These are phyloP conservation scores for Sarocladiaceae sp. DNA, from an alignment of 2,329 filamentous ascomycete genomes.

Conservation along the genomic window DNA sequence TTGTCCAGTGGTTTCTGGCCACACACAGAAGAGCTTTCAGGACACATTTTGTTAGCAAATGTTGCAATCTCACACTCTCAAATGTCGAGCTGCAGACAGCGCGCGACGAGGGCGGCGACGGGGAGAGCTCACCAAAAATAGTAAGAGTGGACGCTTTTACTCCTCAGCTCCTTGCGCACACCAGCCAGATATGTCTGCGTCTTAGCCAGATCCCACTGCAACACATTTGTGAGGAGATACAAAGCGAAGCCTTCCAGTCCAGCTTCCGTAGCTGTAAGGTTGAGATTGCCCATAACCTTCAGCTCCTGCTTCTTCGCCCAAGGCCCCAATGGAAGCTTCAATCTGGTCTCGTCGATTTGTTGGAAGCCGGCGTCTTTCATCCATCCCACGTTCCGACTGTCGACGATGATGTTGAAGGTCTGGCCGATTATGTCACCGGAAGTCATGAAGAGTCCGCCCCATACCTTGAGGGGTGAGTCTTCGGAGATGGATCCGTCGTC, in stretches of 20 bases:
- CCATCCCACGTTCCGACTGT: constrained; percentile 16
- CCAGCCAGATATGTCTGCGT: not conserved
- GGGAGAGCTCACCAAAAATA: not conserved
- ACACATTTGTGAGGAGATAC: not conserved
- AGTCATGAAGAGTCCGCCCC: constrained; percentile 21
- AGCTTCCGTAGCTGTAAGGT: not conserved
- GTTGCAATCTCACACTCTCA: too few species aligned
- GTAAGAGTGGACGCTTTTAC: not conserved
- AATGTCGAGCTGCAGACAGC: too few species aligned
- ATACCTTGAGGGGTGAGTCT: constrained; percentile 21
- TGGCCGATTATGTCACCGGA: constrained; percentile 24
- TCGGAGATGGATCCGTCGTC: constrained; percentile 16
- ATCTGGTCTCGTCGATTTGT: constrained; percentile 24
- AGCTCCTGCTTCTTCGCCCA: constrained; percentile 40
- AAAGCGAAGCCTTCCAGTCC: not conserved
- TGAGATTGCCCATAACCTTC: constrained; percentile 30
- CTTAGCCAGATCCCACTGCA: not conserved
- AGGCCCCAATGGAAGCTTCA: constrained; percentile 34
- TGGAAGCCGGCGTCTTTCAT: constrained; percentile 28
- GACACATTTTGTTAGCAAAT: too few species aligned
- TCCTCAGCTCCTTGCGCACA: not conserved
- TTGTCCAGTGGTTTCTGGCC: too few species aligned
- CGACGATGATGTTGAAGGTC: constrained; percentile 17
- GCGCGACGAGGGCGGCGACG: not conserved
- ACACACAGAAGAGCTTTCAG: too few species aligned